Conservation (phyloP, 129 eudicot species). For the Sambucus nigra region DNA sequence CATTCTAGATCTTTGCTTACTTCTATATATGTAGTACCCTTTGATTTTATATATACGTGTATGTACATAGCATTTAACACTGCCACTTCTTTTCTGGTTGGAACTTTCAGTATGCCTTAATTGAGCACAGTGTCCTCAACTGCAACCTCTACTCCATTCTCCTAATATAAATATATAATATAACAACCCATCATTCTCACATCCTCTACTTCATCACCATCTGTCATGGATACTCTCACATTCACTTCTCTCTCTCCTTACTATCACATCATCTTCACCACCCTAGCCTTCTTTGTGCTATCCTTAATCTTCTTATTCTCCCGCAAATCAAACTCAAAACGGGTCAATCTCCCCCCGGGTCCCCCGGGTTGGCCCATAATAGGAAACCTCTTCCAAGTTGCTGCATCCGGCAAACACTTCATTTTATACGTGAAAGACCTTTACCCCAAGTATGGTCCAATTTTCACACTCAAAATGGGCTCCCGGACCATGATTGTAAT, state of each 20-base stretch:
- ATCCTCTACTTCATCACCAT: too few species aligned
- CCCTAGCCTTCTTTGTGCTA: slow-evolving; percentile 24
- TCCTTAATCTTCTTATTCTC: slow-evolving; percentile 16
- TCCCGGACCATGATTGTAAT: slow-evolving; percentile 64
- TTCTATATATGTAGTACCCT: too few species aligned
- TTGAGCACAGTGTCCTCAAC: too few species aligned
- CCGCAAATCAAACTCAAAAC: slow-evolving; percentile 20
- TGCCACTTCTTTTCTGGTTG: too few species aligned
- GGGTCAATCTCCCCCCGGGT: slow-evolving; percentile 65
- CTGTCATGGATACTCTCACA: slow-evolving; percentile 29
- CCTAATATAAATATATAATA: too few species aligned
- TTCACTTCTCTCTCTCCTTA: slow-evolving; percentile 23
- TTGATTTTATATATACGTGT: too few species aligned
- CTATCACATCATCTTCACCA: slow-evolving; percentile 33
- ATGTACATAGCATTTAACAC: too few species aligned
- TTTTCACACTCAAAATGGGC: slow-evolving; percentile 75
- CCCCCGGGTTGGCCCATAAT: slow-evolving; percentile 93
- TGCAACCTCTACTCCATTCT: too few species aligned
- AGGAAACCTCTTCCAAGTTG: slow-evolving; percentile 80
- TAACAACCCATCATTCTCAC: too few species aligned
- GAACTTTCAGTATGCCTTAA: too few species aligned
- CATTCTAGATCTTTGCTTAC: too few species aligned
- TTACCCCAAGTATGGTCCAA: slow-evolving; percentile 59
- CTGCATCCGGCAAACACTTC: slow-evolving; percentile 72
- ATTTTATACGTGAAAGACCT: slow-evolving; percentile 55